Evolutionary conservation across 2,329 filamentous ascomycete species (phyloP), one percentile per base, ranked within the genome.

Genomic region (Xylaria sp.): DNA sequence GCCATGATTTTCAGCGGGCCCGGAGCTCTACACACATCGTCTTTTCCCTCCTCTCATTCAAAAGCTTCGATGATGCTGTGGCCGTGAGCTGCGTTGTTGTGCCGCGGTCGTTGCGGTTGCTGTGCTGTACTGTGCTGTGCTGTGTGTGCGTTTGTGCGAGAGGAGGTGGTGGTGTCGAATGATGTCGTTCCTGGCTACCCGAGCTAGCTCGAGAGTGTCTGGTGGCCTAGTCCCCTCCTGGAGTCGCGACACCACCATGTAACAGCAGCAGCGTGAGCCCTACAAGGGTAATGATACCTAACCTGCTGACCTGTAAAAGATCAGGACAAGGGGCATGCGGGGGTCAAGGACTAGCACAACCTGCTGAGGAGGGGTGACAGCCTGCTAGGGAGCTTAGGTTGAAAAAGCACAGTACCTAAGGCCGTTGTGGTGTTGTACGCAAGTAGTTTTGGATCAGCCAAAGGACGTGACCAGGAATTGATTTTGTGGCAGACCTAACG

Each of bases 1-100:
- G 68, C 63, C 68, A 71, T 70, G 57, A 50, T 63, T 51, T 52
- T 43, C 54, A 45, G 38, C 47, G 41, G 45, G 44, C 41, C 44
- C 37, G 45, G 37, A 42, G 38, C 45, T 54, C 52, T 56, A 52
- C 51, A 48, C 39, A 52, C 62, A 66, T 64, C 24, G 51, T 61
- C 57, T 52, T 48, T 19, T 38, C 18, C 37, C 39, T 53, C 49
- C 16, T 20, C 37, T 22, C 50, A 52, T 34, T n/a, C n/a, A 52
- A 53, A 29, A 22, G 46, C 39, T 19, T 40, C 5, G 29, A 13
- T 34, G 6, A 13, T 34, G 29, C 3, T 7, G 16, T 34, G 29
- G 4, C 8, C 29, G 29, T 34, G 5, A 11, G 29, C 6, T 7
- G 24, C 24, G n/a, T n/a, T n/a, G n/a, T n/a, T n/a, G n/a, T n/a